These are phyloP conservation scores for Curvularia sp. DNA, from an alignment of 2,329 filamentous ascomycete species.

Conservation along the genomic window DNA sequence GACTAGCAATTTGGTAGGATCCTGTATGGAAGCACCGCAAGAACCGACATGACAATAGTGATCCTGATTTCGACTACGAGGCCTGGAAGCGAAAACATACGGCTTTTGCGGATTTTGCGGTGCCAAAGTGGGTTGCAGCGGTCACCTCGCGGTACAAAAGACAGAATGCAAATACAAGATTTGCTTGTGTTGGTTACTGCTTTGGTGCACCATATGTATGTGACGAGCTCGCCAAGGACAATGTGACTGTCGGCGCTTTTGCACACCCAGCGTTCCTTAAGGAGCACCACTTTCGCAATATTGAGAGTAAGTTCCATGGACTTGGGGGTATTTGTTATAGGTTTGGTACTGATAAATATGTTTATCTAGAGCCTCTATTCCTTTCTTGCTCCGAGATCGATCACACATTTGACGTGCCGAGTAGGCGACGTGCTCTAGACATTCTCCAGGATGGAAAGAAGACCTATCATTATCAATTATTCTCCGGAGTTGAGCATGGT, in stretches of 20 bases:
- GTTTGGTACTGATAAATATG: background rate
- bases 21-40: conserved; percentile 55
- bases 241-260: conserved; percentile 57
- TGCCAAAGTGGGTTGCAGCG: conserved; percentile 56
- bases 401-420: conserved; percentile 53
- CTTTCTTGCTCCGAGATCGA: conserved; percentile 58
- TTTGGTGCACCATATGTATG: conserved; percentile 57
- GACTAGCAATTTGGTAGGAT: conserved; percentile 42
- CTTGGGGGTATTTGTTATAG: background rate
- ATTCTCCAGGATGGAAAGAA: conserved; percentile 53
- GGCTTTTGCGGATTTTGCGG: conserved; percentile 53
- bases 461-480: conserved; percentile 44
- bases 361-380: conserved; percentile 50
- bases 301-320: conserved; percentile 39
- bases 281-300: conserved; percentile 54
- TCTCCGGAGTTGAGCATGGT: conserved; percentile 46
- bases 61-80: conserved; percentile 55
- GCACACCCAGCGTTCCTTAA: conserved; percentile 61
- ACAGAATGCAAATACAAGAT: conserved; percentile 42
- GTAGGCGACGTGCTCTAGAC: conserved; percentile 54
- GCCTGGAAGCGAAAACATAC: conserved; percentile 59
- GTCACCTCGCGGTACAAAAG: conserved; percentile 49
- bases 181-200: conserved; percentile 54
- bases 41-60: conserved; percentile 23
- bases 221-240: conserved; percentile 50